Evolutionary conservation across 257 asterid species (phyloP).

Genomic region (Salvia splendens): DNA sequence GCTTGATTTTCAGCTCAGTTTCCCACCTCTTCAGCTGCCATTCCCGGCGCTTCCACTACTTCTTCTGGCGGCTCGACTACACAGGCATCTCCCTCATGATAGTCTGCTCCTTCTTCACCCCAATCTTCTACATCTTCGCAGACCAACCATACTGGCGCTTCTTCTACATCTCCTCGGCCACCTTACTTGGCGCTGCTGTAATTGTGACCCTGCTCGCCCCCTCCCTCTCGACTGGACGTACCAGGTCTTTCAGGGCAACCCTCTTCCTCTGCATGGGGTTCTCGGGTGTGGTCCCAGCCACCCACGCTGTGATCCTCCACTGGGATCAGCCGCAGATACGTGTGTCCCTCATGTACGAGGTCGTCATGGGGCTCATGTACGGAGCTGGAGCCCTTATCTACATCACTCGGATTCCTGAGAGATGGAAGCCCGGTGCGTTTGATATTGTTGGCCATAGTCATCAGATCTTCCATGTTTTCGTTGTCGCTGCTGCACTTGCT

Average conservation of each 20-base stretch:
- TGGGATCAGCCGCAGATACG: slow-evolving; percentile 49
- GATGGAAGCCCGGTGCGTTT: slow-evolving; percentile 85
- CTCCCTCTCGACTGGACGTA: slow-evolving; percentile 46
- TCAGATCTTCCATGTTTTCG: slow-evolving; percentile 81
- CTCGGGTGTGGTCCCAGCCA: slow-evolving; percentile 80
- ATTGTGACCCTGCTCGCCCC: slow-evolving; percentile 71
- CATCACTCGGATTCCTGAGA: slow-evolving; percentile 71
- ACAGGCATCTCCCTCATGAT: slow-evolving; percentile 87
- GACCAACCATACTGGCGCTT: slow-evolving; percentile 60
- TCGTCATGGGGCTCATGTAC: slow-evolving; percentile 62
- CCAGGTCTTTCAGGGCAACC: slow-evolving; percentile 58
- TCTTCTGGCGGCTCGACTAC: slow-evolving; percentile 95
- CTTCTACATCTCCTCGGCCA: slow-evolving; percentile 61
- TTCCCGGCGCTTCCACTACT: slow-evolving; percentile 59
- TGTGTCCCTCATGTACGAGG: slow-evolving; percentile 63
- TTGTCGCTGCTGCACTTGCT: slow-evolving; percentile 77
- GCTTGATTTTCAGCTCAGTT: slow-evolving; percentile 64
- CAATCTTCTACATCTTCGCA: slow-evolving; percentile 70
- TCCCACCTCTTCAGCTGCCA: slow-evolving; percentile 94
- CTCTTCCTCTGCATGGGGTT: slow-evolving; percentile 89
- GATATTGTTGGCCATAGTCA: slow-evolving; percentile 88
- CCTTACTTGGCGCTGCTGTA: slow-evolving; percentile 58
- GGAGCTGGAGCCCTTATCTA: slow-evolving; percentile 68
- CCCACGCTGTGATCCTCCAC: slow-evolving; percentile 61
- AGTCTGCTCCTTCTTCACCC: slow-evolving; percentile 79